These are phyloP conservation scores for Anastatica hierochuntica DNA, from an alignment of 345 rosid species.

Conservation along the genomic window DNA sequence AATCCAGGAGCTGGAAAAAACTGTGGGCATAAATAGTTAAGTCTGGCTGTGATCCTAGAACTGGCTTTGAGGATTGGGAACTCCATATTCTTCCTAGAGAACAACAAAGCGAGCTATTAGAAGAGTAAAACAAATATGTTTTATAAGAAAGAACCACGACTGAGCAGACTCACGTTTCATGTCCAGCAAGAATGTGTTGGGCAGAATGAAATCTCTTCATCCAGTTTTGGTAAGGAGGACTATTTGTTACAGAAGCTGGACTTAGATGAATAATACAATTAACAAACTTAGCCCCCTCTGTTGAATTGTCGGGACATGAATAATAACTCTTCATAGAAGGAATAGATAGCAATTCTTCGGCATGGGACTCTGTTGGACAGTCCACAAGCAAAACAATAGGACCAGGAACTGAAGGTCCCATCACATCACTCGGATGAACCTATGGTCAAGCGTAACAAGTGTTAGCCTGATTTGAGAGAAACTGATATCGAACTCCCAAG, in stretches of 20 bases:
- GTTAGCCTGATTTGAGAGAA: constrained; percentile 1
- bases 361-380: constrained; percentile 86
- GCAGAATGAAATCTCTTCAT: constrained; percentile 70
- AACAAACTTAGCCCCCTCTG: constrained; percentile 42
- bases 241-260: constrained; percentile 57
- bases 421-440: constrained; percentile 96
- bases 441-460: constrained; percentile 14
- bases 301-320: constrained; percentile 24
- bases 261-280: constrained; percentile 82
- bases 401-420: constrained; percentile 91
- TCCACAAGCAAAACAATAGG: constrained; percentile 80
- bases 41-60: constrained; percentile 73
- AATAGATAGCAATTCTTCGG: constrained; percentile 41
- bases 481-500: neutral
- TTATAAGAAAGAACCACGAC: constrained; percentile 3
- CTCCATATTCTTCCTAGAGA: constrained; percentile 67
- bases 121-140: neutral
- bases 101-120: constrained; percentile 5
- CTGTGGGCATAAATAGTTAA: constrained; percentile 90
- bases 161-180: constrained; percentile 48
- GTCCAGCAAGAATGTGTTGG: constrained; percentile 89
- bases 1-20: constrained; percentile 89
- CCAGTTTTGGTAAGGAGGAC: constrained; percentile 60
- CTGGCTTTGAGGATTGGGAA: constrained; percentile 76
- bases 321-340: constrained; percentile 45